Evolutionary conservation across 495 filamentous ascomycete species (phyloP).

Genomic region (Tuber aestivum): DNA sequence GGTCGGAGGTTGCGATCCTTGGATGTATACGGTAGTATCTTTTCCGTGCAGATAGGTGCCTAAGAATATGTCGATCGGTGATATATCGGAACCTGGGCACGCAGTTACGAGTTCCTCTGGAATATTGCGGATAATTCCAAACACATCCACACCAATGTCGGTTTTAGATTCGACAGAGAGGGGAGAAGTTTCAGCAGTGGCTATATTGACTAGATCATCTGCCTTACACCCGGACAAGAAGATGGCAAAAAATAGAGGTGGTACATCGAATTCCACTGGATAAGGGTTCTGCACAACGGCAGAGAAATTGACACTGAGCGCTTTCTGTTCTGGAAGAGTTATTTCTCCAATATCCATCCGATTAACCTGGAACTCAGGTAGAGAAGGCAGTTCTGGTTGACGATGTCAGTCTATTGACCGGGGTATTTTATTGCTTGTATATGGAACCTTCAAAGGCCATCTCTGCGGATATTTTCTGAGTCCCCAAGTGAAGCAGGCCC

Average conservation of each 20-base stretch:
- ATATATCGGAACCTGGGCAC: slow-evolving; percentile 69
- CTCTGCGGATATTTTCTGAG: slow-evolving; percentile 62
- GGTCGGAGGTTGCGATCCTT: slow-evolving; percentile 62
- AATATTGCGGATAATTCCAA: slow-evolving; percentile 62
- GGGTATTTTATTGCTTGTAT: slow-evolving; percentile 28
- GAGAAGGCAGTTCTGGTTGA: slow-evolving; percentile 57
- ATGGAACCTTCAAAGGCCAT: slow-evolving; percentile 67
- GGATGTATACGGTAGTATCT: slow-evolving; percentile 70
- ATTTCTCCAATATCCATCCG: slow-evolving; percentile 69
- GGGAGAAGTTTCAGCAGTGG: slow-evolving; percentile 61
- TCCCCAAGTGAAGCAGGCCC: slow-evolving; percentile 69
- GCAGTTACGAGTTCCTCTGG: slow-evolving; percentile 61
- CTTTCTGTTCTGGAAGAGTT: slow-evolving; percentile 50
- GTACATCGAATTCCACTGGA: slow-evolving; percentile 65
- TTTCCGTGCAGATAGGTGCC: slow-evolving; percentile 73
- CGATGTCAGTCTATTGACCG: slow-evolving; percentile 27
- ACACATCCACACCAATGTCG: slow-evolving; percentile 61
- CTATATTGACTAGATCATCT: slow-evolving; percentile 56
- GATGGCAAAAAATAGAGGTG: slow-evolving; percentile 74
- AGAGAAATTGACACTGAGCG: slow-evolving; percentile 71
- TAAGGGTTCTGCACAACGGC: slow-evolving; percentile 64
- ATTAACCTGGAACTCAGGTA: slow-evolving; percentile 73
- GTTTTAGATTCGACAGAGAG: slow-evolving; percentile 60
- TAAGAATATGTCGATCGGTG: slow-evolving; percentile 79
- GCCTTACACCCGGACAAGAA: slow-evolving; percentile 67